Percentiles rank a stretch among this genome's conserved stretches.
Conservation (phyloP, 2,329 filamentous ascomycete species). For the Rhinocladiella similis region DNA sequence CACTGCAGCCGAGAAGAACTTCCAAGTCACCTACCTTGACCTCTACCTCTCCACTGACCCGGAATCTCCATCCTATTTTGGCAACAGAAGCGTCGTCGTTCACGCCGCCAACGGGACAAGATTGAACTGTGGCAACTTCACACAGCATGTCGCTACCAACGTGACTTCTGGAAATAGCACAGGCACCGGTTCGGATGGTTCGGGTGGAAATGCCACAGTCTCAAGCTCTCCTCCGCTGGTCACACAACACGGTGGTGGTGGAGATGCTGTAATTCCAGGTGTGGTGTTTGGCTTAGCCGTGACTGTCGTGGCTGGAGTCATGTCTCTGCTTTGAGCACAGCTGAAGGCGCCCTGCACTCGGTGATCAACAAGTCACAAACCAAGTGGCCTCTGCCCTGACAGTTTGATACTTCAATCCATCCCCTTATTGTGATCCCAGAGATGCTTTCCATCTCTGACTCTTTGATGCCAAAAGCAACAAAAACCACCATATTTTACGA, state of each 20-base stretch:
- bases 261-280: background rate
- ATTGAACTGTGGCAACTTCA: constrained; percentile 60
- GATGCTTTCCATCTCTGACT: background rate
- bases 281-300: background rate
- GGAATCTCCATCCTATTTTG: constrained; percentile 50
- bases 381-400: too few relatives aligned
- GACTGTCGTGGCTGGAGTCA: background rate
- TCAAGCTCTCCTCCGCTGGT: background rate
- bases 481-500: too few relatives aligned
- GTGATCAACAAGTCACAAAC: too few relatives aligned
- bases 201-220: too few relatives aligned
- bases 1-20: constrained; percentile 40
- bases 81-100: constrained; percentile 56
- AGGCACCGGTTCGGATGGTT: background rate
- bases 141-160: constrained; percentile 13
- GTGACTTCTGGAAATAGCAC: background rate
- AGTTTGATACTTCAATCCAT: too few relatives aligned
- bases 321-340: background rate
- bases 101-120: constrained; percentile 55
- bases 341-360: too few relatives aligned
- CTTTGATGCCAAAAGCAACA: background rate
- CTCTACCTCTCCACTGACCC: constrained; percentile 49
- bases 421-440: too few relatives aligned
- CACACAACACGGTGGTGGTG: background rate
- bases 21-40: constrained; percentile 45